These are phyloP conservation scores for Ensete ventricosum DNA, from an alignment of 176 grass and related monocot genomes.

Conservation along the genomic window DNA sequence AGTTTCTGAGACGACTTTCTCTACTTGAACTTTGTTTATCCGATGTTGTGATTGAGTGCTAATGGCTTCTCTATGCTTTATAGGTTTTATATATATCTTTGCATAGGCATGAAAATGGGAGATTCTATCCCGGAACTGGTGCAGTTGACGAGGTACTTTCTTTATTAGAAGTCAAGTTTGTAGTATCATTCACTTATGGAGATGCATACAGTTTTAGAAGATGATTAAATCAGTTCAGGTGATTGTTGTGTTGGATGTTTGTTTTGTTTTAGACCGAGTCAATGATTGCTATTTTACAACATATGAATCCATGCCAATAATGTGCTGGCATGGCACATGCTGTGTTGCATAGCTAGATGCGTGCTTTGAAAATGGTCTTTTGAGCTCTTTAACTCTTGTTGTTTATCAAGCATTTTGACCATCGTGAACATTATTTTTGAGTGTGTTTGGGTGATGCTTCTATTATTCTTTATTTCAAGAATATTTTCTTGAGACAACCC, in stretches of 20 bases:
- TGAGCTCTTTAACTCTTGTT: no score
- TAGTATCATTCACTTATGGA: background rate
- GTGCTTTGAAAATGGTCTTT: no score
- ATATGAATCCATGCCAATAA: no score
- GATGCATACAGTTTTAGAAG: background rate
- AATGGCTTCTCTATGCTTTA: background rate
- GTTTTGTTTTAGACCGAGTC: background rate
- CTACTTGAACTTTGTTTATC: background rate
- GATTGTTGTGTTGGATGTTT: background rate
- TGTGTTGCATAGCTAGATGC: no score
- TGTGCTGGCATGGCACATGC: no score
- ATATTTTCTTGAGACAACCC: no score
- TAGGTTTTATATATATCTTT: constrained; percentile 94
- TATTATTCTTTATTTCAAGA: no score
- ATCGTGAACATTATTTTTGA: no score
- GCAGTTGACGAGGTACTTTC: constrained; percentile 66
- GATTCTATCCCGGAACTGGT: constrained; percentile 94
- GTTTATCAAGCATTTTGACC: no score
- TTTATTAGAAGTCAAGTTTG: background rate
- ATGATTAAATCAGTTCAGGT: background rate
- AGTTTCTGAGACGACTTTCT: background rate
- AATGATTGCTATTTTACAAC: no score
- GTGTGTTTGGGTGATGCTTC: no score
- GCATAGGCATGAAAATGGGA: constrained; percentile 91
- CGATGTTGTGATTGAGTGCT: background rate